Conservation (phyloP, 1,139 yeast genomes). For the Meyerozyma smithsonii region DNA sequence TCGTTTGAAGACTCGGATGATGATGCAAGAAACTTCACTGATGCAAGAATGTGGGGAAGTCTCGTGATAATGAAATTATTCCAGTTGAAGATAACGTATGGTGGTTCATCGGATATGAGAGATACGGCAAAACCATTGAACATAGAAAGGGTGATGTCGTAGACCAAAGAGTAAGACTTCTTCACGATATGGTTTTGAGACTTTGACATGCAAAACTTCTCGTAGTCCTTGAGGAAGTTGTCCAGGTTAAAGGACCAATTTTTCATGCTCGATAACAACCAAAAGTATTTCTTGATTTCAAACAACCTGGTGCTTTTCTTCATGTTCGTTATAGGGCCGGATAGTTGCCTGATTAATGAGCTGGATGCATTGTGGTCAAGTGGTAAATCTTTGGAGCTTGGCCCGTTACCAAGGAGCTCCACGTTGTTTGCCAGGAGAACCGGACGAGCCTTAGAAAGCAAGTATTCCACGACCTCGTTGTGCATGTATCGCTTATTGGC, state of each 20-base stretch:
- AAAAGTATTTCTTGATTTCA: constrained; percentile 24
- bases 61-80: constrained; percentile 29
- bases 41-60: constrained; percentile 20
- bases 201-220: background rate
- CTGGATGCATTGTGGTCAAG: background rate
- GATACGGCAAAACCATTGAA: constrained; percentile 19
- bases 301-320: background rate
- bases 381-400: background rate
- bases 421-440: background rate
- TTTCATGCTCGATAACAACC: constrained; percentile 25
- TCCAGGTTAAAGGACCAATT: constrained; percentile 21
- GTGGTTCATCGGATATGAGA: constrained; percentile 14
- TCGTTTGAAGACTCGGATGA: constrained; percentile 5
- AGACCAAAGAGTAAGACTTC: constrained; percentile 7
- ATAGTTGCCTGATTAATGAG: background rate
- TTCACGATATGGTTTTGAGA: constrained; percentile 3
- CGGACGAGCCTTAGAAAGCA: background rate
- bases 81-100: constrained; percentile 30
- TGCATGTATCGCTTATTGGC: background rate
- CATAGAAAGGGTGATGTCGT: constrained; percentile 7
- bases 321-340: background rate
- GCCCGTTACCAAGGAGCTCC: background rate
- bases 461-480: background rate
- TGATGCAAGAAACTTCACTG: constrained; percentile 11
- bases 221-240: constrained; percentile 8